Base-by-base conservation (phyloP, 345 rosid species). In the Firmiana major region DNA sequence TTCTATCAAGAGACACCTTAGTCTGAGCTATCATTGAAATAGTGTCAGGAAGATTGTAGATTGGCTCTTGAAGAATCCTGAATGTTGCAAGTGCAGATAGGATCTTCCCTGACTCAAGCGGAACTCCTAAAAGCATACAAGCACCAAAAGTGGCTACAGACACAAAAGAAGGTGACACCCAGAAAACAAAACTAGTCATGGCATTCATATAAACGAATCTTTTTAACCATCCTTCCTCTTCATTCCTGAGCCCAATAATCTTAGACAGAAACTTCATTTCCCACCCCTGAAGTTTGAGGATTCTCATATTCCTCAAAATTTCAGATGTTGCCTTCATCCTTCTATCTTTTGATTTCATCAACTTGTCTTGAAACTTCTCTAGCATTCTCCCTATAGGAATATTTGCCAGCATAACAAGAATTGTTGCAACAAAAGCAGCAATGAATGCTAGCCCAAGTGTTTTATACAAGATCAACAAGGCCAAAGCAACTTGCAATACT, bases 201-300 rank as follows among this genome's bases (percentile, higher is more conserved):
- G 86, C 83, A 22, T 80, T 55, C 3, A 75, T 86, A 58, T 83
- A 86, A 78, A 84, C 85, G 46, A 42, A 79, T 67, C 85, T 83
- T 58, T 85, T 74, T 34, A 91, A 71, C 93, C 93, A 93, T 43
- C 82, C 81, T 46, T 83, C 79, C 75, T 93, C 97, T 0, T 57
- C 49, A 12, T 77, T 74, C 59, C 94, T 78, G 24, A 82, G 84
- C 2, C 73, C 79, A 4, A 81, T 69, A 24, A 91, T 83, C 79
- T 81, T 79, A 0, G 77, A 72, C 51, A 79, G 80, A 79, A 93
- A 91, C 78, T 87, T 89, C 83, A 80, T 83, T 77, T 93, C 98
- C 98, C 98, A 93, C 11, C 90, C 89, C 10, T 93, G 94, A 64
- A 93, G 87, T 82, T 93, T 93, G 73, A 93, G 87, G 75, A 91